Conservation (phyloP, 768 basidiomycete genomes). For the Kwoniella botswanensis region DNA sequence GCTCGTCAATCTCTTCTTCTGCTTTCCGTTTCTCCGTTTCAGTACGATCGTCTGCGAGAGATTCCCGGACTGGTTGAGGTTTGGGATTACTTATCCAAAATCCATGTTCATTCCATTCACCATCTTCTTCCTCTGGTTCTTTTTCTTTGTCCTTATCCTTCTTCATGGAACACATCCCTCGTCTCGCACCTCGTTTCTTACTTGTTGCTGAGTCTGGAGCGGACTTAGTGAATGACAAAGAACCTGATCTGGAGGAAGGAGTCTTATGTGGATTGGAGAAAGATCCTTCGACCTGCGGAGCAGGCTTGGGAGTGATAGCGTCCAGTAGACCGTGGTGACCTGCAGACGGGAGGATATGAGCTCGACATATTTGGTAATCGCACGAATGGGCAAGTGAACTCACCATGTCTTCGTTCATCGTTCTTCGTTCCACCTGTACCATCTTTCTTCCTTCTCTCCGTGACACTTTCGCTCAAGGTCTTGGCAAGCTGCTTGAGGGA, state of each 20-base stretch:
- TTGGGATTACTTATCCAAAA: not conserved
- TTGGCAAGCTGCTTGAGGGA: not conserved
- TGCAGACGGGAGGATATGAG: not conserved
- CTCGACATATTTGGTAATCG: not conserved
- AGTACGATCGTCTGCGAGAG: not conserved
- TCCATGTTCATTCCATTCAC: slow-evolving; percentile 4
- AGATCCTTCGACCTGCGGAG: not conserved
- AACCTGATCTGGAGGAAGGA: not conserved
- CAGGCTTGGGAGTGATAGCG: not conserved
- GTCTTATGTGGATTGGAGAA: not conserved
- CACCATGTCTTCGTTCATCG: not conserved
- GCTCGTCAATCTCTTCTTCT: not conserved
- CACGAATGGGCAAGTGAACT: not conserved
- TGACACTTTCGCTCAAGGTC: not conserved
- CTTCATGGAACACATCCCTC: not conserved
- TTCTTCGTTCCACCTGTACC: not conserved
- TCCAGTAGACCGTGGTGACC: not conserved
- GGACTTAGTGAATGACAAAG: not conserved
- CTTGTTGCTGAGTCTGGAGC: not conserved
- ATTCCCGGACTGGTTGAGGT: not conserved
- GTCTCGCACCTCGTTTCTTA: not conserved
- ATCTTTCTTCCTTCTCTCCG: not conserved
- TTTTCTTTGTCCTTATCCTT: not conserved
- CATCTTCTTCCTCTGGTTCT: slow-evolving; percentile 6
- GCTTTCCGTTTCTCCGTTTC: not conserved